A percentile compares a stretch with the other conserved stretches of the same genome.
phyloP scores from a whole-genome alignment of 176 grass and related monocot species.

The Ensete ventricosum region DNA sequence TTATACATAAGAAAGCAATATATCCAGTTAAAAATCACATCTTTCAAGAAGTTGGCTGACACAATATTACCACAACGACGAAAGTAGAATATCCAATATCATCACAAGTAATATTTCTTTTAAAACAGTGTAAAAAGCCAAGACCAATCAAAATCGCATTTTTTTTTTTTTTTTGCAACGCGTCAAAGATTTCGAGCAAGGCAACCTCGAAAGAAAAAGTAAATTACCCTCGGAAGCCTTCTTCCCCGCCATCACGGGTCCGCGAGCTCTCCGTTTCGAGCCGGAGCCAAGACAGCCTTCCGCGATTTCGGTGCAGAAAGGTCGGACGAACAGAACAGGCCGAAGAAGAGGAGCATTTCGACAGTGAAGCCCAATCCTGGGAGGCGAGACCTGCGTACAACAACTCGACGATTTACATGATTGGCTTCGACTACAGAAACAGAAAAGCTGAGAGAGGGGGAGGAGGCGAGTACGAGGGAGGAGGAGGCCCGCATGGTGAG shows the following conservation, averaged over 20 bases:
- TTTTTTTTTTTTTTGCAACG: background rate
- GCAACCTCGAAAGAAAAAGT: background rate
- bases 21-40: background rate
- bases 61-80: background rate
- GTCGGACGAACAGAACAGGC: conserved; percentile 38
- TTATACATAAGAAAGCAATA: conserved; percentile 1
- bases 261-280: conserved; percentile 68
- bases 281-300: conserved; percentile 19
- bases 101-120: background rate
- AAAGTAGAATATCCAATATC: background rate
- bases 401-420: background rate
- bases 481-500: conserved; percentile 31
- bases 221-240: conserved; percentile 59
- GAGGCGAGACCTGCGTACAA: conserved; percentile 4
- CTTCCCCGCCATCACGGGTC: conserved; percentile 87
- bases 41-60: background rate
- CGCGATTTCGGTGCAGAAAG: conserved; percentile 22
- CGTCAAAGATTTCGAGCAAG: background rate
- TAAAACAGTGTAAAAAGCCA: background rate
- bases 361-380: background rate
- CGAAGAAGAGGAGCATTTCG: conserved; percentile 5
- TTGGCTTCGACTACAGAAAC: background rate
- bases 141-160: background rate
- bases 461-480: conserved; percentile 36
- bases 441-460: background rate